Evolutionary conservation across 2,329 filamentous ascomycete species (phyloP).

Genomic region (Cladosporium cucumerinum): DNA sequence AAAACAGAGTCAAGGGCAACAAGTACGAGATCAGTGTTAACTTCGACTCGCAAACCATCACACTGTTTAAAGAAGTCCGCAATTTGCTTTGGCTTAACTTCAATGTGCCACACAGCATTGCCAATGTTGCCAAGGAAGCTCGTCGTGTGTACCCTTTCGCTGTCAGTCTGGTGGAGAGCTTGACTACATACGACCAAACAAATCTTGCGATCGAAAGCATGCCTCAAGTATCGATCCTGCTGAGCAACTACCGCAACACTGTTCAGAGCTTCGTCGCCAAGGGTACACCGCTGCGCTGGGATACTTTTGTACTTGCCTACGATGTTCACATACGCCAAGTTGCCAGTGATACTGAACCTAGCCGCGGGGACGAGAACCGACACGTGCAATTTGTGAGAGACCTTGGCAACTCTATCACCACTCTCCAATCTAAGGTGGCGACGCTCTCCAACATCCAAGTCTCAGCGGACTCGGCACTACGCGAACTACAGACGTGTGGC

Average conservation of each 20-base stretch:
- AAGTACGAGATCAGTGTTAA: conserved; percentile 86
- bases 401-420: conserved; percentile 80
- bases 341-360: conserved; percentile 54
- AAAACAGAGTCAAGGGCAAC: conserved; percentile 87
- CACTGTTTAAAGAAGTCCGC: conserved; percentile 95
- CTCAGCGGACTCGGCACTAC: conserved; percentile 75
- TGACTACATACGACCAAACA: conserved; percentile 88
- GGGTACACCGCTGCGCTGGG: conserved; percentile 89
- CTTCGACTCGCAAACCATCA: conserved; percentile 95
- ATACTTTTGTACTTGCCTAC: conserved; percentile 96
- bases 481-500: conserved; percentile 77
- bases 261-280: conserved; percentile 79
- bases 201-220: conserved; percentile 79
- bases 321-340: conserved; percentile 75
- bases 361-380: conserved; percentile 35
- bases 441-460: conserved; percentile 75
- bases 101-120: conserved; percentile 88
- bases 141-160: conserved; percentile 97
- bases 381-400: conserved; percentile 96
- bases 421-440: conserved; percentile 82
- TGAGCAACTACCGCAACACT: conserved; percentile 89
- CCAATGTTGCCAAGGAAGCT: conserved; percentile 96
- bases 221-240: conserved; percentile 79
- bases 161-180: conserved; percentile 96
- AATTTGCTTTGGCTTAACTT: conserved; percentile 95